Percentiles rank a stretch among this genome's conserved stretches.
phyloP scores from a whole-genome alignment of 2,329 filamentous ascomycete genomes.

The Endocalyx cinctus region DNA sequence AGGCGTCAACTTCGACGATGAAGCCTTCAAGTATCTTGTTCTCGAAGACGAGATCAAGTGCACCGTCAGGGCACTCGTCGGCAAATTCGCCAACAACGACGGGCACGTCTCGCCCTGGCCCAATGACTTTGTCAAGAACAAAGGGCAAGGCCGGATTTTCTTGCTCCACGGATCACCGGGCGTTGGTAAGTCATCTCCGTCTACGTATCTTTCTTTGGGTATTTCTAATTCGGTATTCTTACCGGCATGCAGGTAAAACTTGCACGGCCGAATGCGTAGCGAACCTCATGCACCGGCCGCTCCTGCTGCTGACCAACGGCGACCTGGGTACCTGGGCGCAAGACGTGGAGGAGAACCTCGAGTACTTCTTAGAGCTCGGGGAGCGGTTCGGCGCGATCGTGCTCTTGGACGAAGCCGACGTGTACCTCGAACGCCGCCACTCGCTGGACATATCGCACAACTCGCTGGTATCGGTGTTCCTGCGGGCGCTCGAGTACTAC shows the following conservation, averaged over 20 bases:
- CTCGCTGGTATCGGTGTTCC: slow-evolving; percentile 43
- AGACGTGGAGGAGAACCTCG: slow-evolving; percentile 38
- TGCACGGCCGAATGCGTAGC: slow-evolving; percentile 52
- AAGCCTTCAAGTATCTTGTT: slow-evolving; percentile 47
- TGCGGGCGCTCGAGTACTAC: slow-evolving; percentile 49
- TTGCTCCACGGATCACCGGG: slow-evolving; percentile 49
- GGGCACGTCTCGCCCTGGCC: slow-evolving; percentile 40
- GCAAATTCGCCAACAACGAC: slow-evolving; percentile 38
- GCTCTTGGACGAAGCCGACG: slow-evolving; percentile 56
- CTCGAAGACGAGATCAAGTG: slow-evolving; percentile 44
- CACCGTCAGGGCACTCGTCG: slow-evolving; percentile 42
- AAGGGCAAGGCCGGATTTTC: slow-evolving; percentile 46
- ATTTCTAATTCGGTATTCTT: not conserved
- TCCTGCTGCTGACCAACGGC: slow-evolving; percentile 47
- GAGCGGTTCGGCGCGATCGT: slow-evolving; percentile 48
- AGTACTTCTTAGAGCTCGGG: slow-evolving; percentile 44
- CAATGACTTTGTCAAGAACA: slow-evolving; percentile 44
- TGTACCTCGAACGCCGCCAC: slow-evolving; percentile 51
- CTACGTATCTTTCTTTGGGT: not conserved
- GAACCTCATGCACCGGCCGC: slow-evolving; percentile 44
- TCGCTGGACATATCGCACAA: slow-evolving; percentile 40
- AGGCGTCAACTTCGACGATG: slow-evolving; percentile 38
- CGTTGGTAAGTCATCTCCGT: slow-evolving; percentile 29
- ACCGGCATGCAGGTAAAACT: slow-evolving; percentile 46
- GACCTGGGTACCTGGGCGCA: slow-evolving; percentile 38